Evolutionary conservation across 805 yeast genomes (phyloP), one percentile per base, ranked within the genome.

Genomic region (Komagataella mondaviorum): DNA sequence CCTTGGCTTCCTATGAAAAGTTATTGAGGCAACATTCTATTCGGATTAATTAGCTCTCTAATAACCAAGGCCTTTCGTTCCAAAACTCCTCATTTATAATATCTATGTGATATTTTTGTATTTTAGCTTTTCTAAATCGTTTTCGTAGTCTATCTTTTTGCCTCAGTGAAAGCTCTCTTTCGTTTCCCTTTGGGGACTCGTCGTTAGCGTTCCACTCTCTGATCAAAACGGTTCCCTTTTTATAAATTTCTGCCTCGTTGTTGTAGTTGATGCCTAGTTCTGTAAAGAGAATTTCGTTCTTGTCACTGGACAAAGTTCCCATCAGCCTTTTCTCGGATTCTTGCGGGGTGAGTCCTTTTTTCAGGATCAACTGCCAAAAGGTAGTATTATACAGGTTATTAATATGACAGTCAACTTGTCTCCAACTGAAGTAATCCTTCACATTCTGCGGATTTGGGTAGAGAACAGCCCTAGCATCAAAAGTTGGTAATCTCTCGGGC

Each of bases 371-470:
- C 5, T 80, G 72, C 99, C 99, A 93, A 63, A 93, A 93, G 0
- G 88, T 72, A 0, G 99, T 93, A 62, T 93, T 93, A 70, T 91
- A 93, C 54, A 93, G 67, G 63, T 93, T 93, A 64, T 93, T 93
- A 51, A 93, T 93, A 67, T 93, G 99, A 50, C 93, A 93, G 63
- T 93, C 99, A 1, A 84, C 98, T 62, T 88, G 97, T 57, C 99
- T 75, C 99, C 99, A 93, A 52, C 85, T 71, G 56, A 93, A 76
- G 62, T 93, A 93, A 64, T 91, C 98, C 52, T 87, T 72, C 1
- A 91, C 71, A 1, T 71, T 67, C 4, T 68, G 59, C 16, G 70
- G 56, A 51, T 74, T 78, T 0, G 99, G 99, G 58, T 93, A 93
- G 1, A 80, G 67, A 6, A 93, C 93, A 1, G 95, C 95, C 48